phyloP scores from a whole-genome alignment of 1,139 yeast genomes.

The Pichiaceae sp. region DNA sequence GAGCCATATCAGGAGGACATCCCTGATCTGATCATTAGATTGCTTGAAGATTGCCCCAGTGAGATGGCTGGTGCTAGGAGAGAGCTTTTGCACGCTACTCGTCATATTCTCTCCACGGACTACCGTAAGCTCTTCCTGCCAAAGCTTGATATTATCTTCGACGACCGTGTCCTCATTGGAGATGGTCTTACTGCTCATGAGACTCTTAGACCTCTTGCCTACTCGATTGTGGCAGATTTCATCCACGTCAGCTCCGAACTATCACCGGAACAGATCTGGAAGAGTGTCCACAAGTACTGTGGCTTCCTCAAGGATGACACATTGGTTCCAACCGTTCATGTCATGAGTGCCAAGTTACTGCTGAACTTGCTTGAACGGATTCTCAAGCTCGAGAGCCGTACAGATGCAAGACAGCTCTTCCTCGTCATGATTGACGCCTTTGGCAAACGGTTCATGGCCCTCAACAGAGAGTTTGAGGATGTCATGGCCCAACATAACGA shows the following conservation, averaged over 20 bases:
- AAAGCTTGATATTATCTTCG: conserved; percentile 74
- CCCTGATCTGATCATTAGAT: conserved; percentile 79
- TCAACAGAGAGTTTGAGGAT: conserved; percentile 64
- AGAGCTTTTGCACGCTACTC: conserved; percentile 86
- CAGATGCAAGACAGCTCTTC: conserved; percentile 78
- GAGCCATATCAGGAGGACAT: conserved; percentile 60
- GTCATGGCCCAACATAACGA: conserved; percentile 57
- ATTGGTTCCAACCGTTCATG: conserved; percentile 84
- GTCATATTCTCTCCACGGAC: conserved; percentile 88
- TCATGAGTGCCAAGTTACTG: conserved; percentile 90
- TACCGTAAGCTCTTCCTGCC: conserved; percentile 78
- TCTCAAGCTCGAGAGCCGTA: conserved; percentile 71
- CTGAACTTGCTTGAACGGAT: conserved; percentile 85
- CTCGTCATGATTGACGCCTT: conserved; percentile 82
- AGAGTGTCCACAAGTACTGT: conserved; percentile 79
- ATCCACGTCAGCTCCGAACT: conserved; percentile 86
- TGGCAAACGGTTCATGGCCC: conserved; percentile 69
- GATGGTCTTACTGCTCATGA: conserved; percentile 89
- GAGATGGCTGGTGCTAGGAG: conserved; percentile 88
- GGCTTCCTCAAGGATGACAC: conserved; percentile 73
- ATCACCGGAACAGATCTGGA: conserved; percentile 78
- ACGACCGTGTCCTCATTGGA: conserved; percentile 83
- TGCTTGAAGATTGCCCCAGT: conserved; percentile 95
- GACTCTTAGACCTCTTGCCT: conserved; percentile 82
- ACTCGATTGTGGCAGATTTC: conserved; percentile 92